Percentiles rank a stretch among this genome's conserved stretches.
Evolutionary conservation across 768 basidiomycete genomes (phyloP).

Genomic region (Crassisporium funariophilum): DNA sequence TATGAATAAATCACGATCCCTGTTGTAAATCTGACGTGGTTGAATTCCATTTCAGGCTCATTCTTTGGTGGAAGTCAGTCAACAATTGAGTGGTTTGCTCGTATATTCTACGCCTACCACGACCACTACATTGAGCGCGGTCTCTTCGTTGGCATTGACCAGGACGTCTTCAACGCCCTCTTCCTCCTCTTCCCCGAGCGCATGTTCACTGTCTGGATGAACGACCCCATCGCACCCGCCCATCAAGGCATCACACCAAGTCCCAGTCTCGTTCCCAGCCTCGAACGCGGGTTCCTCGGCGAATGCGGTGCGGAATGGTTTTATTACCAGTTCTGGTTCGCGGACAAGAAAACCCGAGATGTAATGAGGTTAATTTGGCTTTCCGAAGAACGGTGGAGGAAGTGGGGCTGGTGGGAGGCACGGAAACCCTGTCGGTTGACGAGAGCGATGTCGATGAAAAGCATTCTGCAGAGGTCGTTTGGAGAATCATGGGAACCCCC

Average conservation of each 20-base stretch:
- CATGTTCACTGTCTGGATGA: conserved; percentile 43
- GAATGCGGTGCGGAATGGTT: conserved; percentile 47
- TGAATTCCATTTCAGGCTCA: conserved; percentile 43
- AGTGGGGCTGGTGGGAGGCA: conserved; percentile 25
- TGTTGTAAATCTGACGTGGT: background rate
- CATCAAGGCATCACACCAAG: conserved; percentile 17
- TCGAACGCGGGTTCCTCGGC: conserved; percentile 34
- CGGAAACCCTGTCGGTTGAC: conserved; percentile 29
- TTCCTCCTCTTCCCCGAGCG: conserved; percentile 44
- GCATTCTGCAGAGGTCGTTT: conserved; percentile 8
- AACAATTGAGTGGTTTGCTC: conserved; percentile 47
- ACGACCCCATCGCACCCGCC: conserved; percentile 26
- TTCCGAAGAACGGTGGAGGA: conserved; percentile 7
- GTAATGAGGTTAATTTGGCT: conserved; percentile 28
- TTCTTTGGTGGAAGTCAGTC: conserved; percentile 56
- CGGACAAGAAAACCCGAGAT: conserved; percentile 21
- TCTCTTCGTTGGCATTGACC: conserved; percentile 61
- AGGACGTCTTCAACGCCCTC: conserved; percentile 48
- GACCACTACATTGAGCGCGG: conserved; percentile 48
- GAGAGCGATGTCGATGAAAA: conserved; percentile 10
- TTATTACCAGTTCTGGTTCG: conserved; percentile 56
- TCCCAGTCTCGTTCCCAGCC: conserved; percentile 3
- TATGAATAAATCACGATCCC: background rate
- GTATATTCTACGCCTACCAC: conserved; percentile 52
- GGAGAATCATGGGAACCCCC: conserved; percentile 7